phyloP scores from a whole-genome alignment of 1,284 basidiomycete species.

The Ustilago curta region DNA sequence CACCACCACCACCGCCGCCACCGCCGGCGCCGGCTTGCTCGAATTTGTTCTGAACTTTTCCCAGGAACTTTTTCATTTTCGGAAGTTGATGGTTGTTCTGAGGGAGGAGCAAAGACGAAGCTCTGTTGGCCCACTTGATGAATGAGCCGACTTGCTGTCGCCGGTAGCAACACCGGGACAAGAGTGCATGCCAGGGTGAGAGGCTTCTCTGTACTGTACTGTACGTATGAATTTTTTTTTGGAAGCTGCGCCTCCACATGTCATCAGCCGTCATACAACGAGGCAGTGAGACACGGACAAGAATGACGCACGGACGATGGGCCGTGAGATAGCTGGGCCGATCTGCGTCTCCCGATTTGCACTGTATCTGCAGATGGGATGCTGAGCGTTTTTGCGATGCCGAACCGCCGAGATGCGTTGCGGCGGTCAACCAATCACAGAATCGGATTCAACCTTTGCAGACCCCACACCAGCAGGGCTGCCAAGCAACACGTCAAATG shows the following conservation, averaged over 20 bases:
- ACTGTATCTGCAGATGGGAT: neutral
- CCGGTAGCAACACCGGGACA: no score
- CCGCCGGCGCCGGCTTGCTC: slow-evolving; percentile 11
- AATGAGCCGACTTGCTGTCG: no score
- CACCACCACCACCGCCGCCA: neutral
- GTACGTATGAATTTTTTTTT: neutral
- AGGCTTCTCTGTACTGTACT: no score
- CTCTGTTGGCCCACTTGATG: no score
- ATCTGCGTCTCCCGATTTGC: neutral
- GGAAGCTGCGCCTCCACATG: slow-evolving; percentile 4
- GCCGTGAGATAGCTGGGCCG: no score
- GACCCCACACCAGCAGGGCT: neutral
- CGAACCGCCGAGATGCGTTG: neutral
- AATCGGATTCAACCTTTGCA: neutral
- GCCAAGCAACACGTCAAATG: slow-evolving; percentile 10
- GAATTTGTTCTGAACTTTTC: slow-evolving; percentile 45
- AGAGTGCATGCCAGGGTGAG: neutral
- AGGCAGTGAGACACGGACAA: no score
- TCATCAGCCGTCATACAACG: neutral
- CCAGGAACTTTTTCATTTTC: slow-evolving; percentile 48
- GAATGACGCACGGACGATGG: slow-evolving; percentile 6
- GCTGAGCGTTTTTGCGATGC: neutral
- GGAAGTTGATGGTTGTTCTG: neutral
- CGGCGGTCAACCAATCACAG: neutral
- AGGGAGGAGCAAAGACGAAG: neutral